A percentile compares a stretch with the other conserved stretches of the same genome.
phyloP scores from a whole-genome alignment of 805 yeast genomes.

The Teunomyces gatunensis region DNA sequence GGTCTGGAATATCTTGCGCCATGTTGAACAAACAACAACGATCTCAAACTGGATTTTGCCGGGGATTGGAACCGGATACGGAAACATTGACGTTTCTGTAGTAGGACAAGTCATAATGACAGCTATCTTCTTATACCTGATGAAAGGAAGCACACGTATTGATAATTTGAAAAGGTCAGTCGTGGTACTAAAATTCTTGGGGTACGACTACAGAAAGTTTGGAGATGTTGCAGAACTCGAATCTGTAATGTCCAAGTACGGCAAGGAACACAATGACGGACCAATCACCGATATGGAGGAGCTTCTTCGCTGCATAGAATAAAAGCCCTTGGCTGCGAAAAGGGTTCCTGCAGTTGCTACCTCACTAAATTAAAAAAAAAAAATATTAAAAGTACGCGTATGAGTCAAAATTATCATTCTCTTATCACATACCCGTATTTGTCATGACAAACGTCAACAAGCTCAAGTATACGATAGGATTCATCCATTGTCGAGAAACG shows the following conservation, averaged over 20 bases:
- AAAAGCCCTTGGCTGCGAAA: not conserved
- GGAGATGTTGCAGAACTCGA: slow-evolving; percentile 6
- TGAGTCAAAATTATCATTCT: not conserved
- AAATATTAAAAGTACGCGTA: not conserved
- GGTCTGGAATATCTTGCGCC: slow-evolving; percentile 19
- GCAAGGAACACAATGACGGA: not conserved
- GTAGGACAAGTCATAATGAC: slow-evolving; percentile 20
- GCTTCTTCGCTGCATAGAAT: not conserved
- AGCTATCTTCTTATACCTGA: slow-evolving; percentile 15
- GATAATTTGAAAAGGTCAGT: slow-evolving; percentile 15
- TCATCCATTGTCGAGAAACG: slow-evolving; percentile 27
- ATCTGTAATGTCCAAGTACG: not conserved
- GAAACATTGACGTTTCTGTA: slow-evolving; percentile 13
- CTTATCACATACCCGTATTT: not conserved
- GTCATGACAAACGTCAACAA: slow-evolving; percentile 1
- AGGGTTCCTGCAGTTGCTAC: not conserved
- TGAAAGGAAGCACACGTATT: not conserved
- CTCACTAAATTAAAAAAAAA: not conserved
- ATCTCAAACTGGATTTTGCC: slow-evolving; percentile 19
- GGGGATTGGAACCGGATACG: slow-evolving; percentile 28
- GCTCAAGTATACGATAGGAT: slow-evolving; percentile 24
- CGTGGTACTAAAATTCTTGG: slow-evolving; percentile 17
- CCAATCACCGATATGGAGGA: slow-evolving; percentile 4
- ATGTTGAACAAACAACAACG: not conserved
- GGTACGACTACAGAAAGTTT: slow-evolving; percentile 16